Evolutionary conservation across 345 rosid genomes (phyloP).

Genomic region (Eucalyptus guilfoylei): DNA sequence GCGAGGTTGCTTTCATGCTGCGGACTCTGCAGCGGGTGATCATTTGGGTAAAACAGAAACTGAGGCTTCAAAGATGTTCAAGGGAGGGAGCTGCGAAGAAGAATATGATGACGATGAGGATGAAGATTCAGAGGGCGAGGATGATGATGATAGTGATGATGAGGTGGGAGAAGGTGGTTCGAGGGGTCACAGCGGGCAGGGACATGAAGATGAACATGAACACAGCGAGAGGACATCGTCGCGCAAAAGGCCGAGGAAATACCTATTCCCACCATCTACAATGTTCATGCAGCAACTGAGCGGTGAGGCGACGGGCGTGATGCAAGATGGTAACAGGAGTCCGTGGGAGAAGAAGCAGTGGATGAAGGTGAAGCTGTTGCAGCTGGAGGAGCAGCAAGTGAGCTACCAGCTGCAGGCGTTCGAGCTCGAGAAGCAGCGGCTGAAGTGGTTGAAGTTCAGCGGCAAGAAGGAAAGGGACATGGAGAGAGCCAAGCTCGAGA

Average conservation of each 20-base stretch:
- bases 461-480: constrained; percentile 91
- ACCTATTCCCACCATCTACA: neutral
- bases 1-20: constrained; percentile 46
- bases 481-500: constrained; percentile 78
- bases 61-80: constrained; percentile 21
- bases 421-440: constrained; percentile 82
- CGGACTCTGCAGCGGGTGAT: constrained; percentile 9
- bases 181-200: constrained; percentile 24
- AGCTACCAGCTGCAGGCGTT: constrained; percentile 46
- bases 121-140: constrained; percentile 21
- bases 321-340: constrained; percentile 45
- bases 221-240: constrained; percentile 5
- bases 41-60: constrained; percentile 11
- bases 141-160: constrained; percentile 2
- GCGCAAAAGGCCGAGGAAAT: constrained; percentile 25
- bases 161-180: constrained; percentile 36
- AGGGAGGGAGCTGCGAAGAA: constrained; percentile 28
- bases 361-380: constrained; percentile 45
- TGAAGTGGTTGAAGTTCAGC: constrained; percentile 86
- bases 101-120: constrained; percentile 37
- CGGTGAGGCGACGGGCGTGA: constrained; percentile 27
- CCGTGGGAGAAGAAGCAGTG: constrained; percentile 90
- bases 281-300: constrained; percentile 32
- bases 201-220: constrained; percentile 28
- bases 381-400: constrained; percentile 66